A percentile compares a stretch with the other conserved stretches of the same genome.
These are phyloP conservation scores for Fomitiporia mediterranea DNA, from an alignment of 1,284 basidiomycete genomes.

Conservation along the genomic window DNA sequence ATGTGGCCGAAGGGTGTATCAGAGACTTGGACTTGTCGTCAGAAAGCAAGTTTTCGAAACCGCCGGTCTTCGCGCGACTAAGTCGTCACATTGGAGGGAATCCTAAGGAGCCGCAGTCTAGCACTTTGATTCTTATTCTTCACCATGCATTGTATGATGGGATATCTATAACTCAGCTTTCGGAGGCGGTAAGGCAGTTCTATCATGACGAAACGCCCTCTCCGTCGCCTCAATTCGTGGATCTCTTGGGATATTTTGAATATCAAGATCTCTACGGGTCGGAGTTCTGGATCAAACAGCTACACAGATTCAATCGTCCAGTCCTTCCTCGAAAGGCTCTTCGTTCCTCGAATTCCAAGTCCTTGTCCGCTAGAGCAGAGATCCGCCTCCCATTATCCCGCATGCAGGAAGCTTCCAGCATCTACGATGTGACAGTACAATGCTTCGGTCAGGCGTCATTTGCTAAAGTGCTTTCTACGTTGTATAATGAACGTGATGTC, in stretches of 20 bases:
- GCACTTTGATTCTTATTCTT: constrained; percentile 37
- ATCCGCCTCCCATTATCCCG: constrained; percentile 10
- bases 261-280: constrained; percentile 38
- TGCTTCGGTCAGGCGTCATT: constrained; percentile 41
- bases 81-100: constrained; percentile 22
- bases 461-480: constrained; percentile 36
- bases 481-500: constrained; percentile 34
- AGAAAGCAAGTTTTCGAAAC: constrained; percentile 27
- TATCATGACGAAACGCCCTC: constrained; percentile 29
- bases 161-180: constrained; percentile 36
- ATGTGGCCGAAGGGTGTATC: constrained; percentile 24
- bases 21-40: constrained; percentile 23
- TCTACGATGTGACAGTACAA: constrained; percentile 33
- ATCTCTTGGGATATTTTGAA: constrained; percentile 31
- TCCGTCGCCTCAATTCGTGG: constrained; percentile 32
- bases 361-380: background rate
- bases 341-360: constrained; percentile 9
- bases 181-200: constrained; percentile 32
- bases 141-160: constrained; percentile 53
- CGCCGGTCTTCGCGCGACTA: constrained; percentile 36
- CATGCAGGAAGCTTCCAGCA: constrained; percentile 21
- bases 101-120: constrained; percentile 8
- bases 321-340: constrained; percentile 19
- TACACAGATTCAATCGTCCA: constrained; percentile 29
- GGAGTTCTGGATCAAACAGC: constrained; percentile 36